A percentile compares a stretch with the other conserved stretches of the same genome.
Evolutionary conservation across 1,284 basidiomycete genomes (phyloP).

Genomic region (Ceratobasidium sp.): DNA sequence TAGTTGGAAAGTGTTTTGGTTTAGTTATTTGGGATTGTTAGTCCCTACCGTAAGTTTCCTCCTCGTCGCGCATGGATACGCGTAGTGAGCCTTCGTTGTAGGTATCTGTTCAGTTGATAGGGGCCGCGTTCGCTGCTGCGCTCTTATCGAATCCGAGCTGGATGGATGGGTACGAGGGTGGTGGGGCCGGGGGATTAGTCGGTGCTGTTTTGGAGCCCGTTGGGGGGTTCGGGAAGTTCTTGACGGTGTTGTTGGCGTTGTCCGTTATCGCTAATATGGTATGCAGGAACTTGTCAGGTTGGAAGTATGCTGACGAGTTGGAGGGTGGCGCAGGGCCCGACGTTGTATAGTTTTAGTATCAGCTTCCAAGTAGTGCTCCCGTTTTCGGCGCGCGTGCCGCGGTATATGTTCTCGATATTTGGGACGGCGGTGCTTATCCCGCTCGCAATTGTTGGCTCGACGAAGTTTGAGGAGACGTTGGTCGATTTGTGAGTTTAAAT

Average conservation of each 20-base stretch:
- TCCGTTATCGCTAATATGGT: constrained; percentile 87
- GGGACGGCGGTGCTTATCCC: constrained; percentile 81
- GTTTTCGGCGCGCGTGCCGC: constrained; percentile 74
- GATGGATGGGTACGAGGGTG: constrained; percentile 70
- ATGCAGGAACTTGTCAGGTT: not conserved
- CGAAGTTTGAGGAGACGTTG: constrained; percentile 74
- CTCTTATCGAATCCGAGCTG: constrained; percentile 75
- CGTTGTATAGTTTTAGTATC: constrained; percentile 86
- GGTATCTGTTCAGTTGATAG: constrained; percentile 78
- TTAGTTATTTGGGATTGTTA: constrained; percentile 81
- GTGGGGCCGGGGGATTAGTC: constrained; percentile 74
- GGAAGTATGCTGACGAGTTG: constrained; percentile 64
- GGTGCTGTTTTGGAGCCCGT: constrained; percentile 78
- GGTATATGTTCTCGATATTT: constrained; percentile 88
- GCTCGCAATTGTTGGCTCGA: constrained; percentile 75
- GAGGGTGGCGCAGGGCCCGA: constrained; percentile 38
- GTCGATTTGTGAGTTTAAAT: constrained; percentile 64
- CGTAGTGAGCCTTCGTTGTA: constrained; percentile 51
- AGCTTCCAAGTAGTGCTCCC: constrained; percentile 85
- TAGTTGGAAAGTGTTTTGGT: constrained; percentile 78
- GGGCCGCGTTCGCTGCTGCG: constrained; percentile 76
- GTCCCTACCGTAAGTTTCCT: constrained; percentile 70
- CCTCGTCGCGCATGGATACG: not conserved
- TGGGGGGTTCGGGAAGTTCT: constrained; percentile 75
- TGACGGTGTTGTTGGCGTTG: constrained; percentile 75